Percentiles rank a stretch among this genome's conserved stretches.
phyloP scores from a whole-genome alignment of 352 stramenopile genomes.

The Bremia lactucae region DNA sequence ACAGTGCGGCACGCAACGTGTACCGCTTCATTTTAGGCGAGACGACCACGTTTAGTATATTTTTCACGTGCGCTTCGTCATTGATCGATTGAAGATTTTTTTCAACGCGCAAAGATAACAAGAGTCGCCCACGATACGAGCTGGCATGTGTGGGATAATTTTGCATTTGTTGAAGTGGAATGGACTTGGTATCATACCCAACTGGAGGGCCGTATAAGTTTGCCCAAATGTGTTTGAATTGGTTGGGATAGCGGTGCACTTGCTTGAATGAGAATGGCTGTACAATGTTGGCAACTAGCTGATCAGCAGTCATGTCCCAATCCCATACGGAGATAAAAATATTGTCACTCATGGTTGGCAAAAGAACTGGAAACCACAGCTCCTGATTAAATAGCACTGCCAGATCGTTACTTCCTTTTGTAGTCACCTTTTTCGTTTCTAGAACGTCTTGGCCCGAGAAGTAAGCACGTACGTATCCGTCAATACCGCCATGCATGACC shows the following conservation, averaged over 20 bases:
- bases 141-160: conserved; percentile 49
- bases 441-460: conserved; percentile 63
- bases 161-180: conserved; percentile 37
- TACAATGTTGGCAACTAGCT: conserved; percentile 56
- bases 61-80: conserved; percentile 53
- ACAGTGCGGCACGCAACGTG: conserved; percentile 45
- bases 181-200: conserved; percentile 37
- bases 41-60: conserved; percentile 32
- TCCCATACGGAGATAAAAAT: conserved; percentile 83
- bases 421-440: conserved; percentile 57
- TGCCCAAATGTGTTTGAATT: conserved; percentile 53
- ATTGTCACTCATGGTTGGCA: conserved; percentile 74
- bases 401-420: conserved; percentile 44
- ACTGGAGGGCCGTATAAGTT: conserved; percentile 79
- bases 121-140: conserved; percentile 65
- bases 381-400: conserved; percentile 58
- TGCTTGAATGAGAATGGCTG: conserved; percentile 64
- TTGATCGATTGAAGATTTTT: conserved; percentile 55
- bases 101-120: conserved; percentile 60
- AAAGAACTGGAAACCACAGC: conserved; percentile 78
- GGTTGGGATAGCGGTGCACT: conserved; percentile 44
- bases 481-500: conserved; percentile 54
- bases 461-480: conserved; percentile 69
- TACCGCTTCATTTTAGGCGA: conserved; percentile 40
- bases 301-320: conserved; percentile 57